Conservation (phyloP, 73 alveolate species). For the Stentor coeruleus region DNA sequence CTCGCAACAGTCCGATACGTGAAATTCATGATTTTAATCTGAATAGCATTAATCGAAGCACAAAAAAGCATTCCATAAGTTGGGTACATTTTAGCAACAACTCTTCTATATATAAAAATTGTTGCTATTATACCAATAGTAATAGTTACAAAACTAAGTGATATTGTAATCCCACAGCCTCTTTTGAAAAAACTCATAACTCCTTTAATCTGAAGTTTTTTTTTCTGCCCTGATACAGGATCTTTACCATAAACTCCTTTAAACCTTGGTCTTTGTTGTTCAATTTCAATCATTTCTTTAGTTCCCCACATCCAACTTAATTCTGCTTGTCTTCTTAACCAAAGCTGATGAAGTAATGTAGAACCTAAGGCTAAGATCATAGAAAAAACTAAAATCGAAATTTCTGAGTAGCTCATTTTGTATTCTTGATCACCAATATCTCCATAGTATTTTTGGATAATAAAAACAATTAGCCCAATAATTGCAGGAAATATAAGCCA, state of each 20-base stretch:
- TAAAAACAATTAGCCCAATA: conserved; percentile 23
- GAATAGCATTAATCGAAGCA: conserved; percentile 31
- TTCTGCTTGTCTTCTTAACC: conserved; percentile 1
- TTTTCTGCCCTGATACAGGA: conserved; percentile 13
- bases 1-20: conserved; percentile 24
- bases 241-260: conserved; percentile 24
- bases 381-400: neutral
- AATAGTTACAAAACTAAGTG: neutral
- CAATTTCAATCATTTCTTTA: neutral
- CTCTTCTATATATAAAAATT: too few species aligned
- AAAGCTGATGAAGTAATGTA: neutral
- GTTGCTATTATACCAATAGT: neutral
- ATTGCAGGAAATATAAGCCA: conserved; percentile 30
- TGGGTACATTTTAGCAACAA: neutral
- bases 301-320: conserved; percentile 25
- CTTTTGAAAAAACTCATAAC: neutral
- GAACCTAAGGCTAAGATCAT: neutral
- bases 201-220: neutral
- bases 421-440: neutral
- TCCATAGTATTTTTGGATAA: neutral
- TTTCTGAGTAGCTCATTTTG: neutral
- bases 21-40: conserved; percentile 27
- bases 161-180: neutral
- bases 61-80: neutral
- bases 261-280: neutral